Conservation (phyloP, 2,329 filamentous ascomycete genomes). For the Aureobasidium mangrovei region DNA sequence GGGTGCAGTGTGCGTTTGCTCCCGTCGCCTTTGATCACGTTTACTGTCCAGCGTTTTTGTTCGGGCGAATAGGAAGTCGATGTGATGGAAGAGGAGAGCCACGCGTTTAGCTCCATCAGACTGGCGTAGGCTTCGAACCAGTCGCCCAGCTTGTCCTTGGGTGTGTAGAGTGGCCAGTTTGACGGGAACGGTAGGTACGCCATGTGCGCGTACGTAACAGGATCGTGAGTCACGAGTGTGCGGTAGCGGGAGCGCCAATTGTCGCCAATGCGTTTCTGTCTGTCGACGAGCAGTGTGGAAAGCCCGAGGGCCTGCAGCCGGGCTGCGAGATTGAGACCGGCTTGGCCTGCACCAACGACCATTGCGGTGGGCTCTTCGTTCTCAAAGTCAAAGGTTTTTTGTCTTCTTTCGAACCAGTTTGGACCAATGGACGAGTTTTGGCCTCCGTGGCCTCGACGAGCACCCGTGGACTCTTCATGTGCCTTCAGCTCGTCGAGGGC, state of each 20-base stretch:
- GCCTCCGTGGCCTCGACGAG: slow-evolving; percentile 46
- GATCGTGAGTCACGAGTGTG: slow-evolving; percentile 56
- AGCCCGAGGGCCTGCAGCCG: slow-evolving; percentile 33
- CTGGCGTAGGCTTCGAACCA: slow-evolving; percentile 59
- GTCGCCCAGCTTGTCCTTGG: slow-evolving; percentile 62
- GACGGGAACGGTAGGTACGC: slow-evolving; percentile 57
- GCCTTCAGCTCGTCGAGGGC: slow-evolving; percentile 47
- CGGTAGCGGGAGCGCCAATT: slow-evolving; percentile 35
- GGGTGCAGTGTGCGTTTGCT: slow-evolving; percentile 50
- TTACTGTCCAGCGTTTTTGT: slow-evolving; percentile 47
- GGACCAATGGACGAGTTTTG: slow-evolving; percentile 55
- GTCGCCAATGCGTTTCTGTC: slow-evolving; percentile 29
- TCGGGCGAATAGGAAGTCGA: slow-evolving; percentile 44
- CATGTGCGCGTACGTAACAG: slow-evolving; percentile 52
- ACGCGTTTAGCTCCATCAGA: slow-evolving; percentile 60
- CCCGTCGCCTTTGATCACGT: slow-evolving; percentile 36
- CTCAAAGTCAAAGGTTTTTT: slow-evolving; percentile 24
- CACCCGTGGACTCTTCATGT: slow-evolving; percentile 42
- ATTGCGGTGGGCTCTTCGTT: slow-evolving; percentile 48
- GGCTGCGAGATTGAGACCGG: slow-evolving; percentile 26
- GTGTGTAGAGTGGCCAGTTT: slow-evolving; percentile 61
- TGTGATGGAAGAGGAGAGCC: slow-evolving; percentile 46
- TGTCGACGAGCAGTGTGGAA: slow-evolving; percentile 31
- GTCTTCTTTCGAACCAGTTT: slow-evolving; percentile 38
- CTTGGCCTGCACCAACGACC: slow-evolving; percentile 39